Conservation (phyloP, 306 rosid species). For the Rosa persica region DNA sequence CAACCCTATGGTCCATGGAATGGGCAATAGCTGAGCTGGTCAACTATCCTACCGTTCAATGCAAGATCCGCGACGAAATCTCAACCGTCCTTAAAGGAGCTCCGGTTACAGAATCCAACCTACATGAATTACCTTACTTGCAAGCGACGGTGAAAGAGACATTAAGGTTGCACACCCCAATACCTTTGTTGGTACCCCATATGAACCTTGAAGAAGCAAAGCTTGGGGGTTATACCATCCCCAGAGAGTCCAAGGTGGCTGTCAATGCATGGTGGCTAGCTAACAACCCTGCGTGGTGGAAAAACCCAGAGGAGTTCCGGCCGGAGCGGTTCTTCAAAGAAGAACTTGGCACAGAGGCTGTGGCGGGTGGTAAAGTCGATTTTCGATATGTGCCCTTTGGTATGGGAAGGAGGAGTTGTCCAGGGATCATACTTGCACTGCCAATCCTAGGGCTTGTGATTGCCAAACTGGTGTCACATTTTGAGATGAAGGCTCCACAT, state of each 20-base stretch:
- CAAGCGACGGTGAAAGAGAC: conserved; percentile 82
- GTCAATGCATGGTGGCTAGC: conserved; percentile 94
- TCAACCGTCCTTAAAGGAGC: conserved; percentile 51
- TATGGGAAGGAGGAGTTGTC: conserved; percentile 84
- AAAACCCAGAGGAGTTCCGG: conserved; percentile 62
- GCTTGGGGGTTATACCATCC: conserved; percentile 61
- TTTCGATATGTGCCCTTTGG: conserved; percentile 77
- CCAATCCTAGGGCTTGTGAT: conserved; percentile 69
- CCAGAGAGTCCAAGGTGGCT: conserved; percentile 76
- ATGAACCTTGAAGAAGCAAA: conserved; percentile 87
- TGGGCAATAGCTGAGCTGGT: conserved; percentile 92
- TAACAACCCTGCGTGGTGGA: conserved; percentile 82
- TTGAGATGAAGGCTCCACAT: conserved; percentile 52
- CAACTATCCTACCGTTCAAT: conserved; percentile 59
- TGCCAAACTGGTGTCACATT: conserved; percentile 57
- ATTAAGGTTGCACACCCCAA: conserved; percentile 68
- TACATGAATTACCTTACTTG: conserved; percentile 55
- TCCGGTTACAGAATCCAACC: conserved; percentile 62
- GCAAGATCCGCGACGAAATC: conserved; percentile 63
- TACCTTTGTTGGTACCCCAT: conserved; percentile 83
- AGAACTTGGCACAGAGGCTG: conserved; percentile 55
- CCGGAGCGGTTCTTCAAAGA: conserved; percentile 82
- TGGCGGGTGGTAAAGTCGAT: conserved; percentile 72
- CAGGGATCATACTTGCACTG: conserved; percentile 79
- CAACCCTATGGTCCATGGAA: conserved; percentile 88